Base-by-base conservation (phyloP, 257 asterid genomes). In the Scutellaria galericulata region DNA sequence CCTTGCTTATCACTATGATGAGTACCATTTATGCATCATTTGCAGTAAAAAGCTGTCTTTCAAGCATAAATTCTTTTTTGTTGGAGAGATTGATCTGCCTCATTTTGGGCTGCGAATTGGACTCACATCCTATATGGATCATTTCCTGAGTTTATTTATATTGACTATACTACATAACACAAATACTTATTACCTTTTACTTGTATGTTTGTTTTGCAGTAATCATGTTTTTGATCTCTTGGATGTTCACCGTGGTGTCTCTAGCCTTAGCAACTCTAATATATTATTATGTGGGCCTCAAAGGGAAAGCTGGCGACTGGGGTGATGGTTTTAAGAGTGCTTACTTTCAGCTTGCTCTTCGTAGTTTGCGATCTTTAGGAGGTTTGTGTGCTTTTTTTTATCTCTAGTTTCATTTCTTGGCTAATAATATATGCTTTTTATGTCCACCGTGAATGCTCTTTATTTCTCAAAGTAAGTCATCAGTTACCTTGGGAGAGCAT, bases 281-380 rank as follows among this genome's bases (percentile, higher is more conserved):
- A 79, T 94, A 94, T 84, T 94, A 94, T 74, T 94, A 94, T 11
- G 99, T 94, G 73, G 84, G 99, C 84, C 63, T 94, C 82, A 94
- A 89, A 84, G 99, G 99, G 40, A 94, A 94, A 82, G 99, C 99
- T 74, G 99, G 99, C 56, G 98, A 94, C 73, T 91, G 99, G 99
- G 99, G 99, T 31, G 99, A 94, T 71, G 99, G 99, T 77, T 86
- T 94, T 82, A 94, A 94, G 89, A 94, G 99, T 81, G 99, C 99
- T 39, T 94, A 94, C 84, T 94, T 94, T 82, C 99, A 94, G 88
- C 99, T 94, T 77, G 99, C 99, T 59, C 98, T 94, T 56, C 97
- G 99, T 27, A 94, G 99, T 81, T 89, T 94, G 54, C 96, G 99
- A 72, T 91, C 99, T 74, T 77, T 94, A 72, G 99, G 98, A 91